Evolutionary conservation across 129 eudicot species (phyloP), one percentile per base, ranked within the genome.

Genomic region (Ambrosia trifida): DNA sequence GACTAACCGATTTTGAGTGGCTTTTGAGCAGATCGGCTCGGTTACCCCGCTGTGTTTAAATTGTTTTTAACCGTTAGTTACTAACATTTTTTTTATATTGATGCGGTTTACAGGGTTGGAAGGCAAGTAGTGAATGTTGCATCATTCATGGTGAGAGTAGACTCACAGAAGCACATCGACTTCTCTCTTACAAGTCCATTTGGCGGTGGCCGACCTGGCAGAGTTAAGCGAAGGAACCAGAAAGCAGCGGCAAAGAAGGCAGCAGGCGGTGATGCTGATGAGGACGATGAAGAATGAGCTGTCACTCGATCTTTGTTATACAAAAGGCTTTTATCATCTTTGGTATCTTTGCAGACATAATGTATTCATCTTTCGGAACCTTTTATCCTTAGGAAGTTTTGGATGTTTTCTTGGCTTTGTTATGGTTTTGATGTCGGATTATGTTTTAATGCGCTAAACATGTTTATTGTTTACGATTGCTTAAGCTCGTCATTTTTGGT

Each of bases 181-280:
- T 85, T 89, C 78, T 89, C 96, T 16, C 83, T 89, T 13, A 86
- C 91, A 7, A 89, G 96, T 75, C 92, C 92, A 0, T 86, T 89
- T 14, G 96, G 92, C 24, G 96, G 87, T 68, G 96, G 96, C 12
- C 80, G 89, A 19, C 87, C 96, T 6, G 96, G 96, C 8, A 83
- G 91, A 75, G 92, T 89, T 69, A 85, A 86, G 83, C 76, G 96
- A 75, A 89, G 32, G 88, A 89, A 89, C 80, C 85, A 61, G 78
- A 89, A 89, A 72, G 83, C 88, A 2, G 96, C 89, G 65, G 89
- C 92, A 11, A 89, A 86, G 96, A 89, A 89, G 82, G 88, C 92
- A 7, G 57, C 89, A 12, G 96, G 96, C 40, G 96, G 91, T 10
- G 96, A 69, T 44, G 89, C 83, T 18, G 96, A 86, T 12, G 96